Evolutionary conservation across 2,329 filamentous ascomycete genomes (phyloP), one percentile per base, ranked within the genome.

Genomic region (Penicillium crustosum): DNA sequence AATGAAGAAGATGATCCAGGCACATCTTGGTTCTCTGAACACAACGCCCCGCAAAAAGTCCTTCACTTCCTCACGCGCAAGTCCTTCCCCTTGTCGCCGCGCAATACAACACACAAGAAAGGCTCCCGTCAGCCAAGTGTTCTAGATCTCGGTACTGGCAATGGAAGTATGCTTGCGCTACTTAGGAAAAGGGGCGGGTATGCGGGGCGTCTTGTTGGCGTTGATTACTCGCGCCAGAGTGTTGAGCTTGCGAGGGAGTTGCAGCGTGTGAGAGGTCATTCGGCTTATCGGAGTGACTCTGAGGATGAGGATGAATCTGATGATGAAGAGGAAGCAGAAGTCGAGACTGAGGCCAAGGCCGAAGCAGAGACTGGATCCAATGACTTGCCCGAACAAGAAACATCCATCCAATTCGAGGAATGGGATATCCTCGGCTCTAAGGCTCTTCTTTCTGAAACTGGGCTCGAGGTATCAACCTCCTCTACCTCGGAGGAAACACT

Each of bases 11-110:
- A 96, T 12, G 76, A 79, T 79, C 89, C 89, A 59, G 93, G 93
- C 65, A 96, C 92, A 31, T 87, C 94, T 68, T 99, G 94, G 94
- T 99, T 99, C 82, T 89, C 92, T 73, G 94, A 97, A 78, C 90
- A 91, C 33, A 86, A 89, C 70, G 94, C 94, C 61, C 91, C 96
- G 70, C 82, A 87, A 61, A 93, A 93, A 70, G 86, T 96, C 59
- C 76, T 96, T 25, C 74, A 79, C 10, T 92, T 89, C 72, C 83
- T 96, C 8, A 79, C 79, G 4, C 76, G 79, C 4, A 74, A 79
- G 15, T 75, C 75, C 1, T 76, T 80, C 29, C 71, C 85, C 61
- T 66, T 78, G 5, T 69, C 78, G 33, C 75, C 77, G 23, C 65
- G 66, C 33, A 71, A 74, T 62, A 80, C 70, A 15, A 6, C 12